Base-by-base conservation (phyloP, 2,329 filamentous ascomycete species). In the Aspergillus versicolor region DNA sequence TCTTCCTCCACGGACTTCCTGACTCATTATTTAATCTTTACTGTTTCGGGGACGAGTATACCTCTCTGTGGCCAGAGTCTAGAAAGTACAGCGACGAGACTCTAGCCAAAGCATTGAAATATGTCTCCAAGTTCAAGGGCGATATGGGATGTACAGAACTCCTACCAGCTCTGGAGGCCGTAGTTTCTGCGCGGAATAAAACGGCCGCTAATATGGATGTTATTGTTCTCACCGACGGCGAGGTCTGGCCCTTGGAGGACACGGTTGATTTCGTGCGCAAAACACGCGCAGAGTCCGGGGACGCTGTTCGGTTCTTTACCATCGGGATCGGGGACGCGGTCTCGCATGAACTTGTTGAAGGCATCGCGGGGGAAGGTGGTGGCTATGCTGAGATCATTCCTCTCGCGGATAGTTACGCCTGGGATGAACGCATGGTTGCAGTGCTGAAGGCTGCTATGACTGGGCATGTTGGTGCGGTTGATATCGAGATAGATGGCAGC, bases 21-120 rank as follows among this genome's bases (percentile, higher is more conserved):
- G 84, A 85, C 5, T 77, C 83, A 59, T 84, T 84, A 65, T 90
- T 90, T 78, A 89, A 90, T 66, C 86, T 90, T 53, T 87, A 84
- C 67, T 87, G 85, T 4, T 90, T 90, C 52, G 87, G 87, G 12
- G 76, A 70, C 1, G 38, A 6, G 0, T 73, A 78, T 58, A 60
- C 64, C 1, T 82, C 83, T 51, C 70, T 85, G 6, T 86, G 78
- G 75, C 48, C 69, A 0, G 73, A 75, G 27, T 84, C 82, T 2
- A 70, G 73, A 47, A 69, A 70, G 0, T 85, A 84, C 57, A 74
- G 72, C 54, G 73, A 78, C 22, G 69, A 75, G 0, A 78, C 70
- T 0, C 67, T 85, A 1, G 65, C 77, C 0, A 53, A 74, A 50
- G 83, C 83, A 1, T 70, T 73, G 3, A 42, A 58, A 0, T 71